Conservation (phyloP, 306 rosid genomes). For the Cicer bijugum region DNA sequence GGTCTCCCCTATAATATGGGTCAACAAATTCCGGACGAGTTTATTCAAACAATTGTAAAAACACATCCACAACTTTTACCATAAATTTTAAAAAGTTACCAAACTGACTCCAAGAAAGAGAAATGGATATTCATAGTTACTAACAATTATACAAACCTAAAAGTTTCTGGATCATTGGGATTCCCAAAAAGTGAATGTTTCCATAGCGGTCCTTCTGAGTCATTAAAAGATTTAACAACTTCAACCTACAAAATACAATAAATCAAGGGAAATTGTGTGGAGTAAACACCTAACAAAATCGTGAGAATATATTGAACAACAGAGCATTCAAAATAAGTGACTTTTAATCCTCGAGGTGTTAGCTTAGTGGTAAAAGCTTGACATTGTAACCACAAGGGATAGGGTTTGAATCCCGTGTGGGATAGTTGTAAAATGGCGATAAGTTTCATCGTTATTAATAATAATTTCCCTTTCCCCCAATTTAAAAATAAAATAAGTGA, state of each 20-base stretch:
- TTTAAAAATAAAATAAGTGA: not conserved
- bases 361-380: too few relatives aligned
- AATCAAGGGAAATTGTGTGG: conserved; percentile 44
- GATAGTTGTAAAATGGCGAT: too few relatives aligned
- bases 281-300: conserved; percentile 32
- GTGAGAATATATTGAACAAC: conserved; percentile 17
- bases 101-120: conserved; percentile 26
- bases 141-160: conserved; percentile 61
- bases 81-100: not conserved
- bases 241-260: conserved; percentile 65
- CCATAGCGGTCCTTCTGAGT: conserved; percentile 94
- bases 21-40: not conserved
- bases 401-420: too few relatives aligned
- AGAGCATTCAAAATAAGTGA: conserved; percentile 21
- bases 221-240: conserved; percentile 86
- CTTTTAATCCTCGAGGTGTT: not conserved
- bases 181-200: conserved; percentile 91
- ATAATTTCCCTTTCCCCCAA: too few relatives aligned
- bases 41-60: conserved; percentile 6
- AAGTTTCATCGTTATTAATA: too few relatives aligned
- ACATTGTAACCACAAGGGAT: too few relatives aligned
- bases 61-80: not conserved
- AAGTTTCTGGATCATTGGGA: conserved; percentile 92
- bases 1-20: conserved; percentile 14
- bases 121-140: conserved; percentile 33